phyloP scores from a whole-genome alignment of 1,284 basidiomycete genomes.

The Cystobasidiaceae sp. region DNA sequence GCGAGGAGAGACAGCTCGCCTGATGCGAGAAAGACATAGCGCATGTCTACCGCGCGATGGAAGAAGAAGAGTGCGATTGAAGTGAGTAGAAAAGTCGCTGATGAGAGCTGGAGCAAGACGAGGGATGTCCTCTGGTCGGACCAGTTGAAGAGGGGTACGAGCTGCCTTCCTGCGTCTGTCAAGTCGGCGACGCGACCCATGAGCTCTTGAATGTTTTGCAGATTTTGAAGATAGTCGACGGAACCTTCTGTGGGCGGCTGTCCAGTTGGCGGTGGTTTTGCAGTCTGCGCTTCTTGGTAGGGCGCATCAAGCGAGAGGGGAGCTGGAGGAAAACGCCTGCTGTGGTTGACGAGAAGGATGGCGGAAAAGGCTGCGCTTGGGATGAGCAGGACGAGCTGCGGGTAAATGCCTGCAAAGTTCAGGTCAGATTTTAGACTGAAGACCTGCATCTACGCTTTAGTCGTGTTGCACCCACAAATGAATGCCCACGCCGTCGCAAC shows the following conservation, averaged over 20 bases:
- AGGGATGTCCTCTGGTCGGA: constrained; percentile 33
- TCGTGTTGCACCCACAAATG: constrained; percentile 37
- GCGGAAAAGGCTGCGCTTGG: constrained; percentile 36
- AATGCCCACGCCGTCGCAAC: constrained; percentile 37
- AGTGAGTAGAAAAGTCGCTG: constrained; percentile 29
- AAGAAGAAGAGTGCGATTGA: constrained; percentile 24
- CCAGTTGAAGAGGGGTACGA: constrained; percentile 41
- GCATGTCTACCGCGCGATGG: constrained; percentile 34
- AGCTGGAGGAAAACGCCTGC: neutral
- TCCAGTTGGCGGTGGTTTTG: neutral
- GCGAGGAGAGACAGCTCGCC: constrained; percentile 36
- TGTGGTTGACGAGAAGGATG: constrained; percentile 36
- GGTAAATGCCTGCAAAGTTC: constrained; percentile 37
- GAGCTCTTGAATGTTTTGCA: constrained; percentile 43
- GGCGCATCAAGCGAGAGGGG: constrained; percentile 13
- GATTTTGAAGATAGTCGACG: constrained; percentile 41
- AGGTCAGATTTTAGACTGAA: no score
- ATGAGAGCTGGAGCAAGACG: constrained; percentile 36
- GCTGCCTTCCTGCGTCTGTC: constrained; percentile 36
- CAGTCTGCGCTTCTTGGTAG: constrained; percentile 18
- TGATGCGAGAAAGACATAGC: constrained; percentile 34
- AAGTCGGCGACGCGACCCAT: constrained; percentile 41
- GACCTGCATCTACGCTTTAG: no score
- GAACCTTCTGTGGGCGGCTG: constrained; percentile 34
- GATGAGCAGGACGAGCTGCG: constrained; percentile 34